phyloP scores from a whole-genome alignment of 1,139 yeast genomes.

The Maudiozyma humilis region DNA sequence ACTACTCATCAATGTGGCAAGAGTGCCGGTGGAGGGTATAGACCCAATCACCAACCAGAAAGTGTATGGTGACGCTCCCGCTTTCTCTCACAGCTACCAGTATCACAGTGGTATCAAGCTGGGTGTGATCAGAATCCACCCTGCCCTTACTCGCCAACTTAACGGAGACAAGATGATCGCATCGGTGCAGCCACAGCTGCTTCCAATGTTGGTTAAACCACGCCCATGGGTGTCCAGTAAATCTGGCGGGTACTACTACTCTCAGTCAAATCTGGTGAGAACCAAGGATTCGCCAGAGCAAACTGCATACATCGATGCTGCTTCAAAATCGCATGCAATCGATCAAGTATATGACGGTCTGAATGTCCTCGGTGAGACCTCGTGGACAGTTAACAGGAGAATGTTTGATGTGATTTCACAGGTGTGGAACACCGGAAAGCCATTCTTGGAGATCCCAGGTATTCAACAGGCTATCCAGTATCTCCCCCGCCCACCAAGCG shows the following conservation, averaged over 20 bases:
- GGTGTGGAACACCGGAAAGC: conserved; percentile 82
- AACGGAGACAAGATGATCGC: conserved; percentile 61
- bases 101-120: conserved; percentile 68
- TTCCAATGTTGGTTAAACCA: conserved; percentile 92
- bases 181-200: conserved; percentile 73
- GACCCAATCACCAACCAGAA: conserved; percentile 69
- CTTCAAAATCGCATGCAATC: conserved; percentile 61
- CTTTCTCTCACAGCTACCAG: conserved; percentile 82
- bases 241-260: conserved; percentile 74
- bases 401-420: conserved; percentile 62
- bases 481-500: conserved; percentile 58
- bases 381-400: conserved; percentile 83
- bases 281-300: conserved; percentile 87
- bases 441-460: conserved; percentile 75
- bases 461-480: conserved; percentile 44
- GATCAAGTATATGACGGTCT: conserved; percentile 68
- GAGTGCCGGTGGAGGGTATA: conserved; percentile 63
- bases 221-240: conserved; percentile 76
- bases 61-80: conserved; percentile 73
- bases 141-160: conserved; percentile 53
- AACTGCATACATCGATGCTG: conserved; percentile 76
- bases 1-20: conserved; percentile 70
- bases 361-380: conserved; percentile 77
- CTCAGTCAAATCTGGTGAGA: conserved; percentile 58
- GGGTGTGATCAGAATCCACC: conserved; percentile 77